phyloP scores from a whole-genome alignment of 106 monocot species.

The Triglochin maritima region DNA sequence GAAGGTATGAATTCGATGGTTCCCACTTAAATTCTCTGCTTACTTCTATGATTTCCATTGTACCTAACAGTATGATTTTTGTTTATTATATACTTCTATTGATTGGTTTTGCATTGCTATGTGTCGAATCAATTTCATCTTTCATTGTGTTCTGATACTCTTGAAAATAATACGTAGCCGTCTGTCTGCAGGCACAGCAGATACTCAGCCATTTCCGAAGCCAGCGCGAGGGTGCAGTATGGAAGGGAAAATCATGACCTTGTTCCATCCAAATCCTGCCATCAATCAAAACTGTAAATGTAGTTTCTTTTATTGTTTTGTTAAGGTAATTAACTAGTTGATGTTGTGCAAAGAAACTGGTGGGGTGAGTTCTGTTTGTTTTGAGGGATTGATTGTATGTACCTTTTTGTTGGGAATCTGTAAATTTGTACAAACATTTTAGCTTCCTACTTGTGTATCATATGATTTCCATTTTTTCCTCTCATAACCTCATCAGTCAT shows the following conservation, averaged over 20 bases:
- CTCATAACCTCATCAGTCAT: background rate
- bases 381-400: background rate
- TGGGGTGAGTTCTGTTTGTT: background rate
- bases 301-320: background rate
- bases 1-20: slow-evolving; percentile 35
- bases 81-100: too few relatives aligned
- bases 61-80: too few relatives aligned
- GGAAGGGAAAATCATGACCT: slow-evolving; percentile 14
- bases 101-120: too few relatives aligned
- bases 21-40: background rate
- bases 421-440: background rate
- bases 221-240: slow-evolving; percentile 31
- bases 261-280: background rate
- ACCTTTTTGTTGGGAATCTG: background rate
- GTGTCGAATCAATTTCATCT: background rate
- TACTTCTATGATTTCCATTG: too few relatives aligned
- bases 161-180: background rate
- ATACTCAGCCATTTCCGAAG: slow-evolving; percentile 65
- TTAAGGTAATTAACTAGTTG: background rate
- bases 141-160: background rate
- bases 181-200: slow-evolving; percentile 51
- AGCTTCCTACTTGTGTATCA: background rate
- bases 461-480: background rate
- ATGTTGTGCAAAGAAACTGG: background rate
- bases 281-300: background rate